Base-by-base conservation (phyloP, 2,329 filamentous ascomycete genomes). In the Colletotrichum lentis region DNA sequence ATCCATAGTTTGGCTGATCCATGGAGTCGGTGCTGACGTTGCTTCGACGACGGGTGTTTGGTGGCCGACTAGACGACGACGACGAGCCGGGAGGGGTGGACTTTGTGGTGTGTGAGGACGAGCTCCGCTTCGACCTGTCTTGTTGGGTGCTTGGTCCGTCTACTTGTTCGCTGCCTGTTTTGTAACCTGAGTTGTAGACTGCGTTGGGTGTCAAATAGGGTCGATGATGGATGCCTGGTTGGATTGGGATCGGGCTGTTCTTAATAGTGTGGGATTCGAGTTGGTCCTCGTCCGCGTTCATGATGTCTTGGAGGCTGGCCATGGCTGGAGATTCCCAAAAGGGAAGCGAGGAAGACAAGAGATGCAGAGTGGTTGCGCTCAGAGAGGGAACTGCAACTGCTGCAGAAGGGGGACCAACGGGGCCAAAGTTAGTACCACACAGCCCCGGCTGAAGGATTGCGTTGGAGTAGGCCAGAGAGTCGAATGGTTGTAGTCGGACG, bases 251-350 rank as follows among this genome's bases (percentile, higher is more conserved):
- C 71, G 76, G 77, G 73, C 79, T 77, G 78, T 77, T 84, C 81
- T 82, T 84, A 81, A 80, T 78, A 74, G 77, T 72, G 74, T 76
- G 76, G 65, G 80, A 74, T 71, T 80, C 78, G 68, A 75, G 75
- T 70, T 81, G 78, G 73, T 84, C 83, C 72, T 85, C 83, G 73
- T 84, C 82, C 73, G 80, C 78, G 76, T 86, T 85, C 82, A 87
- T 86, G 75, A 87, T 87, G 73, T 84, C 84, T 73, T 81, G 82
- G 71, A 87, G 80, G 74, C 83, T 85, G 72, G 84, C 80, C 85
- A 87, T 86, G 78, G 76, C 77, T 76, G 76, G 74, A 72, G 73
- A 76, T 74, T 71, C 77, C 80, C 77, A 76, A 80, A 78, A 74
- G 77, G 79, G 79, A 80, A 78, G 77, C 57, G 58, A 66, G 43